Conservation (phyloP, 352 stramenopile genomes). For the Globisporangium cylindrosporum region DNA sequence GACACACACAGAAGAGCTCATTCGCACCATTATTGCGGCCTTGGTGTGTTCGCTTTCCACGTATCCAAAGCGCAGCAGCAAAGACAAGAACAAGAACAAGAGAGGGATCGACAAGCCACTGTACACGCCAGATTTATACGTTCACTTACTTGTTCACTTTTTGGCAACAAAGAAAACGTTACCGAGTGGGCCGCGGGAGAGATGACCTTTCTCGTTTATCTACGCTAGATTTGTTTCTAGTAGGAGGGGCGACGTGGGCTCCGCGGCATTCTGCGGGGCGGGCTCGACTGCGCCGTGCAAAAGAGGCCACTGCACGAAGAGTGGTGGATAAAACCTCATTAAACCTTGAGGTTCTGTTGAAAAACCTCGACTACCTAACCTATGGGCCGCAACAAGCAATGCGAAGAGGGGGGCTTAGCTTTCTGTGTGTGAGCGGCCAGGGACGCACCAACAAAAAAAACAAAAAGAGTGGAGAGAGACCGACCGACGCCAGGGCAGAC, state of each 20-base stretch:
- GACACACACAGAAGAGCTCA: neutral
- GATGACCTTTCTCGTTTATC: constrained; percentile 15
- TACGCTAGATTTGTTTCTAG: neutral
- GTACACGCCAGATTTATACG: constrained; percentile 19
- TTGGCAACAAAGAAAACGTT: constrained; percentile 12
- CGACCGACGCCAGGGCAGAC: neutral
- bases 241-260: neutral
- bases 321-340: constrained; percentile 5
- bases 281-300: neutral
- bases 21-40: constrained; percentile 3
- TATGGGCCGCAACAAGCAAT: neutral
- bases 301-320: neutral
- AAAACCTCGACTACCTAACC: constrained; percentile 6
- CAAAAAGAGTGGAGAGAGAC: constrained; percentile 37
- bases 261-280: constrained; percentile 2
- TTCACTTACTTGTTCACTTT: neutral
- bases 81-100: neutral
- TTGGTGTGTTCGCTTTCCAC: constrained; percentile 7
- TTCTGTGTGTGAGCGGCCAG: constrained; percentile 15
- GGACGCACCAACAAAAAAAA: constrained; percentile 38
- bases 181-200: neutral
- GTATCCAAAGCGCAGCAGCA: neutral
- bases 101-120: neutral
- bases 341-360: neutral
- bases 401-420: neutral